Base-by-base conservation (phyloP, 192 early-diverging fungal species). In the Coemansia sp. region DNA sequence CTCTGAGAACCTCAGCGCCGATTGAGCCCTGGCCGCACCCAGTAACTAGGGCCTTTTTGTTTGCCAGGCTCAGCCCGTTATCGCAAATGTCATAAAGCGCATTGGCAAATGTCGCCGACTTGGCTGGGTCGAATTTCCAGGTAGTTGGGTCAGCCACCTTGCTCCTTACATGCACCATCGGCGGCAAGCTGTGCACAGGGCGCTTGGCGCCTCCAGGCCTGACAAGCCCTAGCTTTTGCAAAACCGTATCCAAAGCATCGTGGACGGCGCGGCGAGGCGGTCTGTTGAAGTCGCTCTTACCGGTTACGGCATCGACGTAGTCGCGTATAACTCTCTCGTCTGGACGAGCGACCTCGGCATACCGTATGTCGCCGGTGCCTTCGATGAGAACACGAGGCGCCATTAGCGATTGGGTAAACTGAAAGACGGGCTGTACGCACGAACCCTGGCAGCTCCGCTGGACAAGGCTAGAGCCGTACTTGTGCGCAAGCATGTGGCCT, bases 1-100 rank as follows among this genome's bases (percentile, higher is more conserved):
- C 89, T 78, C 91, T 87, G 56, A 98, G 80, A 34, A 95, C 79
- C 65, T 93, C 87, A 20, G 92, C 85, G 72, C 92, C 95, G 73
- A 98, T 98, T 0, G 94, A 96, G 62, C 88, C 94, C 57, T 84
- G 87, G 73, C 94, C 91, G 69, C 90, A 91, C 62, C 95, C 95
- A 28, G 94, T 98, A 45, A 98, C 83, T n/a, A 98, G 87, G 25
- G 88, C 93, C 69, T 85, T 87, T 70, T 83, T 88, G 69, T 88
- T 83, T 66, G 88, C 86, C 74, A 93, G 95, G 6, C 92, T 55
- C 52, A 55, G 52, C 13, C 35, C 86, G 83, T 47, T 85, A 85
- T 88, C 57, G 90, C 34, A 37, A 72, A 70, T 94, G 94, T 20
- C 88, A 83, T 28, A 75, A 75, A 60, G 92, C 88, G 62, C 90